Evolutionary conservation across 306 rosid genomes (phyloP).

Genomic region (Quercus mongolica): DNA sequence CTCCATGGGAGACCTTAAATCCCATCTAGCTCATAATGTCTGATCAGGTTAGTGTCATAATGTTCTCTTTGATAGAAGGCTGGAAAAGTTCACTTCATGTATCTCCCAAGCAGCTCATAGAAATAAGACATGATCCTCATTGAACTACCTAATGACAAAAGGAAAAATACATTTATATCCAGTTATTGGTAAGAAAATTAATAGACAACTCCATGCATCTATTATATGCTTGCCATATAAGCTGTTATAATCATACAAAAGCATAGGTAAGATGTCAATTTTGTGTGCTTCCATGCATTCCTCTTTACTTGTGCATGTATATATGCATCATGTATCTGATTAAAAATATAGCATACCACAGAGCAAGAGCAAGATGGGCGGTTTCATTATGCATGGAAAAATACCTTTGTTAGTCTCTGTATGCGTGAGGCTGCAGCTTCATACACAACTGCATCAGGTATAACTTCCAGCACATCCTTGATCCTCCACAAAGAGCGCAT

Average conservation of each 20-base stretch:
- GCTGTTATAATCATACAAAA: not conserved
- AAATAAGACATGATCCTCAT: too few species aligned
- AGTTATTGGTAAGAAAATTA: not conserved
- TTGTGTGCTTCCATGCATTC: not conserved
- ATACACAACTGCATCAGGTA: conserved; percentile 69
- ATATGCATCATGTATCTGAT: not conserved
- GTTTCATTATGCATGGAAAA: not conserved
- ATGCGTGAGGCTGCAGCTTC: conserved; percentile 88
- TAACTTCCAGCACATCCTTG: conserved; percentile 75
- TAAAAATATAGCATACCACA: not conserved
- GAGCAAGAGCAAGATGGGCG: not conserved
- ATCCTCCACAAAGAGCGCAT: conserved; percentile 69
- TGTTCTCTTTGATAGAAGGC: too few species aligned
- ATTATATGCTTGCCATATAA: not conserved
- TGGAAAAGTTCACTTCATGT: too few species aligned
- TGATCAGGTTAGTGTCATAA: too few species aligned
- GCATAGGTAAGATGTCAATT: not conserved
- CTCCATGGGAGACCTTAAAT: too few species aligned
- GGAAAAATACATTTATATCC: too few species aligned
- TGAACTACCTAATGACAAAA: too few species aligned
- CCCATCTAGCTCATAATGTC: too few species aligned
- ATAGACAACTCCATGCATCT: not conserved
- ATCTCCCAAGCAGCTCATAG: too few species aligned
- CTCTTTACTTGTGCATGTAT: not conserved
- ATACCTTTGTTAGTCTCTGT: conserved; percentile 78